Evolutionary conservation across 345 rosid species (phyloP).

Genomic region (Lepidium didymum): DNA sequence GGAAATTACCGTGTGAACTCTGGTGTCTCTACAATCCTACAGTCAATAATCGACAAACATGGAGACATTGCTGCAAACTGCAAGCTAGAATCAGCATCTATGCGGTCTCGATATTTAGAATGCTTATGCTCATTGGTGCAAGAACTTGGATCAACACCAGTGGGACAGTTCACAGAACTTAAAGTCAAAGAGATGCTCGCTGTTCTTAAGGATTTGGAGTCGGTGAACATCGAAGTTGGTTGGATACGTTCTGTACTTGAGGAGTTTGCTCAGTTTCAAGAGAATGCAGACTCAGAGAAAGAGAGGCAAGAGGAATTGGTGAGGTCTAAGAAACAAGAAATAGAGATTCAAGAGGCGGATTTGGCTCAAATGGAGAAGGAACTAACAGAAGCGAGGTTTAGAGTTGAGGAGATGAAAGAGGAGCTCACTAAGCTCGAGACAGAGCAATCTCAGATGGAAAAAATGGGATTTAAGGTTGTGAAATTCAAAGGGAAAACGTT

Average conservation of each 20-base stretch:
- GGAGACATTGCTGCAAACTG: slow-evolving; percentile 77
- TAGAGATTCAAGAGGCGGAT: slow-evolving; percentile 40
- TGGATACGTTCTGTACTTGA: slow-evolving; percentile 59
- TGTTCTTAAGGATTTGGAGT: slow-evolving; percentile 67
- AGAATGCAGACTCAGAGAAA: slow-evolving; percentile 38
- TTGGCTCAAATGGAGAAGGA: slow-evolving; percentile 45
- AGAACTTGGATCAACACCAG: slow-evolving; percentile 53
- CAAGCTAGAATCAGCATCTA: slow-evolving; percentile 53
- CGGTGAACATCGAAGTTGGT: slow-evolving; percentile 47
- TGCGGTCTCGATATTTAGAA: slow-evolving; percentile 61
- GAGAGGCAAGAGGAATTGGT: slow-evolving; percentile 29
- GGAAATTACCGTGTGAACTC: slow-evolving; percentile 70
- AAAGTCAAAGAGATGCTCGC: slow-evolving; percentile 64
- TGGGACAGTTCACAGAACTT: slow-evolving; percentile 44
- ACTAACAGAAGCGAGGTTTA: slow-evolving; percentile 30
- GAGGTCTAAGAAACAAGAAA: slow-evolving; percentile 38
- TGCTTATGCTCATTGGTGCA: slow-evolving; percentile 68
- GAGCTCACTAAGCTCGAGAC: slow-evolving; percentile 41
- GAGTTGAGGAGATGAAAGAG: slow-evolving; percentile 32
- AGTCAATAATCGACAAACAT: slow-evolving; percentile 45
- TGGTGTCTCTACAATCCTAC: slow-evolving; percentile 40
- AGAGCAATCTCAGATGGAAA: slow-evolving; percentile 32
- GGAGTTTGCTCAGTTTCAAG: slow-evolving; percentile 40
- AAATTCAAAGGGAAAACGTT: slow-evolving; percentile 42
- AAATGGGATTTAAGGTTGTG: slow-evolving; percentile 35